Conservation (phyloP, 805 yeast genomes). For the Ogataea zsoltii region DNA sequence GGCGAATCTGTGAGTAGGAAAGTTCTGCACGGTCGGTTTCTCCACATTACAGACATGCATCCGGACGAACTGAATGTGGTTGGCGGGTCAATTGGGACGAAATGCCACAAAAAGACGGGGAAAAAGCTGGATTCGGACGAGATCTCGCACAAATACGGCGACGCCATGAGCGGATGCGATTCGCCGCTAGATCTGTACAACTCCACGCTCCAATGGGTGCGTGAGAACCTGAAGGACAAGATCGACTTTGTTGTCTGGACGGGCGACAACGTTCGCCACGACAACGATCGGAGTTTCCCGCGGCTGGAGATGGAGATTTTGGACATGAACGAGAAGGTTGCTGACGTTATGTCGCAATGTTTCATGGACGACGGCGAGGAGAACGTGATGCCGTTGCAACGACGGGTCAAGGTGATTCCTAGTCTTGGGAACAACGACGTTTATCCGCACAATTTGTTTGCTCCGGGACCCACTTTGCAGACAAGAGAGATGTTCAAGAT, state of each 20-base stretch:
- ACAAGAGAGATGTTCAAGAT: constrained; percentile 73
- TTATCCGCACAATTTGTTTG: constrained; percentile 82
- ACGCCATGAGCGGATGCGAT: constrained; percentile 77
- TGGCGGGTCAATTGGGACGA: constrained; percentile 48
- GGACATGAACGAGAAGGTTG: constrained; percentile 61
- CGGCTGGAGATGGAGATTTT: constrained; percentile 73
- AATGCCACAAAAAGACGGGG: constrained; percentile 52
- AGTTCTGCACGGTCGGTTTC: constrained; percentile 67
- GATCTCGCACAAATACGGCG: constrained; percentile 68
- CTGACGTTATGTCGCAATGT: constrained; percentile 49
- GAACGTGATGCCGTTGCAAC: constrained; percentile 25
- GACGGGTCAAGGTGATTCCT: constrained; percentile 55
- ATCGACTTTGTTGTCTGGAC: constrained; percentile 90
- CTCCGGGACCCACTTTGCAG: constrained; percentile 87
- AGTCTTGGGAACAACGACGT: constrained; percentile 86
- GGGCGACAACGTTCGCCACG: constrained; percentile 86
- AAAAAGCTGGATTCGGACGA: constrained; percentile 42
- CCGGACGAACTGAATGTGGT: constrained; percentile 69
- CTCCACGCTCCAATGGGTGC: constrained; percentile 67
- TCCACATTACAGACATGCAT: constrained; percentile 86
- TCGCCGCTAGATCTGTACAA: constrained; percentile 63
- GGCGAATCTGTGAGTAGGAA: constrained; percentile 18
- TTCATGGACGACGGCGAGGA: constrained; percentile 51
- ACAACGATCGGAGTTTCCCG: constrained; percentile 72
- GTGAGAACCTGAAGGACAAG: constrained; percentile 63